These are phyloP conservation scores for Penicillium ochrochloron DNA, from an alignment of 495 filamentous ascomycete genomes.

Conservation along the genomic window DNA sequence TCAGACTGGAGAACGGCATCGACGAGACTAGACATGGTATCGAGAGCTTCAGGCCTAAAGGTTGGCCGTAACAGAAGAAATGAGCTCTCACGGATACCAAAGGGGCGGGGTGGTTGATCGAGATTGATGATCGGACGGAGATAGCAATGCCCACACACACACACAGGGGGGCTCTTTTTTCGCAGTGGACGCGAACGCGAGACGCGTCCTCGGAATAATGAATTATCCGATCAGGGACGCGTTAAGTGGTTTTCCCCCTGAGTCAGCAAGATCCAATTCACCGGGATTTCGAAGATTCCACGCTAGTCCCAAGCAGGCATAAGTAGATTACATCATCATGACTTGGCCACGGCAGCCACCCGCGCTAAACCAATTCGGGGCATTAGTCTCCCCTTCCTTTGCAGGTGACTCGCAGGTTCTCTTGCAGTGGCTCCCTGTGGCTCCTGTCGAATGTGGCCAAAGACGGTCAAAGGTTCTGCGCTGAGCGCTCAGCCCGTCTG, in stretches of 20 bases:
- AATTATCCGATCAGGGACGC: slow-evolving; percentile 33
- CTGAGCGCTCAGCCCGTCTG: background rate
- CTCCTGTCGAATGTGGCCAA: background rate
- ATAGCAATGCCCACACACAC: slow-evolving; percentile 8
- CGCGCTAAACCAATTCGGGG: background rate
- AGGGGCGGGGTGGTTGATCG: slow-evolving; percentile 11
- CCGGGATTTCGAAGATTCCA: background rate
- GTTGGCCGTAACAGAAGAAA: slow-evolving; percentile 22
- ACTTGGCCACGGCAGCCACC: background rate
- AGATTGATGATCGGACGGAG: slow-evolving; percentile 4
- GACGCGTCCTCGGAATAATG: slow-evolving; percentile 34
- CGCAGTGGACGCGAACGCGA: slow-evolving; percentile 39
- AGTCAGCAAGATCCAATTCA: background rate
- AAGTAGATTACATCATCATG: background rate
- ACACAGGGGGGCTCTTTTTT: slow-evolving; percentile 24
- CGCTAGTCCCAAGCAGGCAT: background rate
- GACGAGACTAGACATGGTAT: slow-evolving; percentile 56
- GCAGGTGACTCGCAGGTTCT: background rate
- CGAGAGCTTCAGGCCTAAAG: slow-evolving; percentile 30
- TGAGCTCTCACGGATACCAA: slow-evolving; percentile 23
- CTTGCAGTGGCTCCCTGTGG: background rate
- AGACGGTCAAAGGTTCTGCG: slow-evolving; percentile 3
- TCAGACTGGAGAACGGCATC: slow-evolving; percentile 58
- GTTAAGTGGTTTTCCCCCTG: slow-evolving; percentile 47
- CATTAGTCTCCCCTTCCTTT: slow-evolving; percentile 2